phyloP scores from a whole-genome alignment of 371 early-diverging fungal species.

The Rhizopus arrhizus region DNA sequence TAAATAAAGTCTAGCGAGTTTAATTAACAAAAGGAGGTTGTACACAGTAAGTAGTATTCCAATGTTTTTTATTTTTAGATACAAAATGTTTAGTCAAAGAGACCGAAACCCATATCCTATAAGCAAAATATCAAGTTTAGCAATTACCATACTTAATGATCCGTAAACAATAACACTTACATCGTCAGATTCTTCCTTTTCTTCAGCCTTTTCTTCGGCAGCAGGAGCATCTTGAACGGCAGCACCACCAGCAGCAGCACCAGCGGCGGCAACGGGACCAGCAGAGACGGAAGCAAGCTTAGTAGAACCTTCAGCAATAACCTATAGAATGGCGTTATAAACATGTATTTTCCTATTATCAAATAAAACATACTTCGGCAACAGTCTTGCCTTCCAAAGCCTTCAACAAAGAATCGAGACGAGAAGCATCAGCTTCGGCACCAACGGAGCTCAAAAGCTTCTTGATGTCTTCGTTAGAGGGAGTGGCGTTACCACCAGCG shows the following conservation, averaged over 20 bases:
- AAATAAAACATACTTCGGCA: slow-evolving; percentile 58
- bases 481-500: slow-evolving; percentile 87
- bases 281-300: slow-evolving; percentile 95
- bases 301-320: slow-evolving; percentile 86
- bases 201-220: slow-evolving; percentile 68
- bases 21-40: no score
- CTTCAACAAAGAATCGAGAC: slow-evolving; percentile 75
- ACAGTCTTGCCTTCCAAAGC: slow-evolving; percentile 90
- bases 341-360: not conserved
- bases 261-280: slow-evolving; percentile 83
- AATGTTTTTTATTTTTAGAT: not conserved
- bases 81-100: slow-evolving; percentile 34
- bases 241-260: slow-evolving; percentile 58
- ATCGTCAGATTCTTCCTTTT: slow-evolving; percentile 91
- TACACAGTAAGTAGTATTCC: not conserved
- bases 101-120: slow-evolving; percentile 83
- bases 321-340: slow-evolving; percentile 32
- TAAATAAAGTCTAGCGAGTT: no score
- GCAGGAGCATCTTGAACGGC: slow-evolving; percentile 55
- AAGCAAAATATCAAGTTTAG: not conserved
- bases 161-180: not conserved
- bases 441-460: slow-evolving; percentile 90
- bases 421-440: slow-evolving; percentile 84
- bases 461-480: slow-evolving; percentile 82
- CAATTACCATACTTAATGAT: not conserved